Conservation (phyloP, 2,329 filamentous ascomycete species). For the Exophiala sideris region DNA sequence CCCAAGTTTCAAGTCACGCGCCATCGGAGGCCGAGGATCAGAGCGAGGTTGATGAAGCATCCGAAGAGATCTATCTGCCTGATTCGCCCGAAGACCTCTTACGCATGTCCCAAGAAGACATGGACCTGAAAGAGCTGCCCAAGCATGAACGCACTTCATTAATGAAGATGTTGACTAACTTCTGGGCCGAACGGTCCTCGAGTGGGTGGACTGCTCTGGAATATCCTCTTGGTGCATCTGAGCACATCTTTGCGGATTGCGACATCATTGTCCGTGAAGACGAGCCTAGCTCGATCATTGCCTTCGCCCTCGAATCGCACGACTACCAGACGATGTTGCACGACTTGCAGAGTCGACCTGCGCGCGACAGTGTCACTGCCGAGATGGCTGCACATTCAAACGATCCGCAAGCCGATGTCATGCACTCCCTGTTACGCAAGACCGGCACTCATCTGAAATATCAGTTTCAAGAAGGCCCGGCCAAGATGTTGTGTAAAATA, state of each 20-base stretch:
- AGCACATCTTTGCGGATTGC: constrained; percentile 95
- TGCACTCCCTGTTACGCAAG: constrained; percentile 76
- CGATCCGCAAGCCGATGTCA: constrained; percentile 68
- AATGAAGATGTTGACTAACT: constrained; percentile 93
- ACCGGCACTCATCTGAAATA: constrained; percentile 95
- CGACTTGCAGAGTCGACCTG: constrained; percentile 34
- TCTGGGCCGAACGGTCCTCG: constrained; percentile 96
- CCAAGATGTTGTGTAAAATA: constrained; percentile 95
- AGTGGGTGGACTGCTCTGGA: constrained; percentile 91
- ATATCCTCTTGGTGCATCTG: constrained; percentile 80
- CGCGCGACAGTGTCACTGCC: constrained; percentile 31
- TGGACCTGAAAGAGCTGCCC: constrained; percentile 70
- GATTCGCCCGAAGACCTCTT: constrained; percentile 49
- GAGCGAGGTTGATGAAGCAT: constrained; percentile 63
- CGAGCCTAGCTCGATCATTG: constrained; percentile 93
- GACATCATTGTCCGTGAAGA: constrained; percentile 97
- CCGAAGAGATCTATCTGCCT: constrained; percentile 65
- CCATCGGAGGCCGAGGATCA: constrained; percentile 68
- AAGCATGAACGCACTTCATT: constrained; percentile 91
- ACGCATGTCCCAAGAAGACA: constrained; percentile 51
- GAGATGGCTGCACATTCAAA: constrained; percentile 27
- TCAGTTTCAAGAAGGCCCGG: constrained; percentile 89
- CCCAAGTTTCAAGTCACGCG: constrained; percentile 48
- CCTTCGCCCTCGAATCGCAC: constrained; percentile 81
- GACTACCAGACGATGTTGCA: constrained; percentile 81